Conservation (phyloP, 805 yeast genomes). For the Candida boleticola region DNA sequence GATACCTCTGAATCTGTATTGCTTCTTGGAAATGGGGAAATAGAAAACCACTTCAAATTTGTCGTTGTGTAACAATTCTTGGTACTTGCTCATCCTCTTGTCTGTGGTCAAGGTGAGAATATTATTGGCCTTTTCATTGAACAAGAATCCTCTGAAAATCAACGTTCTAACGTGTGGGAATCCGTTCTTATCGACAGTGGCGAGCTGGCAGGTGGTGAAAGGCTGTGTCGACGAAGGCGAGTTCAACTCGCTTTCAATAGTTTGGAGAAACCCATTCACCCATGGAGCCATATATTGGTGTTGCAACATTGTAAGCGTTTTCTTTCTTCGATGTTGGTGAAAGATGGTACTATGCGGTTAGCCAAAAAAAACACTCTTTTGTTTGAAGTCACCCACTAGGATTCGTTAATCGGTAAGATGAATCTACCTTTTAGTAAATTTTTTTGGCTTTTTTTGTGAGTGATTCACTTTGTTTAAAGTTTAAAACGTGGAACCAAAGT, state of each 20-base stretch:
- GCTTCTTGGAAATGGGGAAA: slow-evolving; percentile 59
- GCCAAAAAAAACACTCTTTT: not conserved
- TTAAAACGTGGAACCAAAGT: too few relatives aligned
- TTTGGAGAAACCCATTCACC: slow-evolving; percentile 64
- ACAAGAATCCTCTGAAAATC: slow-evolving; percentile 71
- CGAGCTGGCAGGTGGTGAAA: slow-evolving; percentile 62
- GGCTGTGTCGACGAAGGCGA: slow-evolving; percentile 26
- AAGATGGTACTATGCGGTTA: too few relatives aligned
- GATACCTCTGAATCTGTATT: slow-evolving; percentile 69
- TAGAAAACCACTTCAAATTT: slow-evolving; percentile 76
- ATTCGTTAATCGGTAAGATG: too few relatives aligned
- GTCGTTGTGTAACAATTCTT: slow-evolving; percentile 50
- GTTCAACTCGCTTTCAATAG: slow-evolving; percentile 47
- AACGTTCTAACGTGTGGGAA: slow-evolving; percentile 69
- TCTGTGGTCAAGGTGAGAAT: slow-evolving; percentile 72
- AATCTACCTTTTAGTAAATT: too few relatives aligned
- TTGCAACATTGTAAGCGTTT: slow-evolving; percentile 24
- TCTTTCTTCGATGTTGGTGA: too few relatives aligned
- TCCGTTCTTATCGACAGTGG: slow-evolving; percentile 56
- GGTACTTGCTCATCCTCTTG: slow-evolving; percentile 61
- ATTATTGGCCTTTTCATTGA: slow-evolving; percentile 64
- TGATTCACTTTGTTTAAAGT: too few relatives aligned
- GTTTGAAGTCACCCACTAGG: too few relatives aligned
- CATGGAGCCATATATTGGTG: slow-evolving; percentile 59
- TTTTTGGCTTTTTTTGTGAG: too few relatives aligned